Evolutionary conservation across 148 eudicot genomes (phyloP), one percentile per base, ranked within the genome.

Genomic region (Gaultheria prostrata): DNA sequence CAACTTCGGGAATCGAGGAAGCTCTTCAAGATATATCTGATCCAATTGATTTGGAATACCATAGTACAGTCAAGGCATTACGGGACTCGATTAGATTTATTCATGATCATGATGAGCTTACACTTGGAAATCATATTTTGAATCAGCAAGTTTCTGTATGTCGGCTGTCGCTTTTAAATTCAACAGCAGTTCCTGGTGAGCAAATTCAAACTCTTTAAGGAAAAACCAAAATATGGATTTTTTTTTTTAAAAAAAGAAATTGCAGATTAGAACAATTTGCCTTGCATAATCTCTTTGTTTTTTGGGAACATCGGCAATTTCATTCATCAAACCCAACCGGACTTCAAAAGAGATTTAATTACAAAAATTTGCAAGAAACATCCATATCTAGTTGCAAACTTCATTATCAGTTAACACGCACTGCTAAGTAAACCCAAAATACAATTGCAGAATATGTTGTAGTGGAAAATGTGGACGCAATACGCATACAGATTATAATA

Each of bases 1-100:
- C 89, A 76, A 82, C 82, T 85, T 93, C 91, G 7, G 95, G 97
- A 78, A 87, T 94, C 84, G 88, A 90, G 84, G 92, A 92, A 88
- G 90, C 92, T 82, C 76, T 95, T 17, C 75, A 81, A 76, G 81
- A 53, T 83, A 43, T 93, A 49, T 88, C 85, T 70, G 88, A 86
- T 79, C 51, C 82, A 61, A 78, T 79, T 80, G 80, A 80, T 71
- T 54, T 74, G 48, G 91, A 78, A 78, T 83, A 85, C 84, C 84
- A 84, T 65, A 70, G 86, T 81, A 75, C 85, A 53, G 77, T 86
- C 1, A 57, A 88, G 78, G 86, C 89, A 45, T 83, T 95, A 43
- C 43, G 90, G 72, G 84, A 87, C 53, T 89, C 92, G 53, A 91
- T 94, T 86, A 89, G 89, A 73, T 80, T 83, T 76, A 85, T 94